Percentiles rank a stretch among this genome's conserved stretches.
phyloP scores from a whole-genome alignment of 345 rosid genomes.

The Camelina neglecta region DNA sequence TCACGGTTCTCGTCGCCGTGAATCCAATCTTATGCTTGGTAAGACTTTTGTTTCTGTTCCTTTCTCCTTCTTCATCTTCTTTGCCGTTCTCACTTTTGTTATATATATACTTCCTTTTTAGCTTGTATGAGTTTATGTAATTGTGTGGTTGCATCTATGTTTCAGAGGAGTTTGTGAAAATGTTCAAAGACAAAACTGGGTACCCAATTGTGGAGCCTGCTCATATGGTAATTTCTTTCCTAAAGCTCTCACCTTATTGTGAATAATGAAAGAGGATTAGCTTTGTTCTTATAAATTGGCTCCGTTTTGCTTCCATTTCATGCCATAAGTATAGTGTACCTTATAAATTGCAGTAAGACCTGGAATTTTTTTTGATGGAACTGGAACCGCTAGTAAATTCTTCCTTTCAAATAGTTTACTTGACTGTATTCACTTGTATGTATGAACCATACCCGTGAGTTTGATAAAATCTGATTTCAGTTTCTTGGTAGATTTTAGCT shows the following conservation, averaged over 20 bases:
- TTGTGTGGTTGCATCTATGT: conserved; percentile 19
- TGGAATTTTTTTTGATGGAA: not conserved
- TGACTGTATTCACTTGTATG: not conserved
- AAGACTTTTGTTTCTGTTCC: conserved; percentile 24
- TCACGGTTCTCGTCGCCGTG: conserved; percentile 89
- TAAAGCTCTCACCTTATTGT: conserved; percentile 21
- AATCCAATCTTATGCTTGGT: conserved; percentile 92
- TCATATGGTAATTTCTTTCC: conserved; percentile 71
- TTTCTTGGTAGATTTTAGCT: conserved; percentile 15
- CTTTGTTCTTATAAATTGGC: not conserved
- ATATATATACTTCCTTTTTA: not conserved
- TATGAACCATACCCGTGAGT: conserved; percentile 1
- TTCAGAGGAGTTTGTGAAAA: conserved; percentile 87
- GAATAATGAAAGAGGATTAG: not conserved
- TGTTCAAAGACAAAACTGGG: conserved; percentile 79
- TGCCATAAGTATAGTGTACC: not conserved
- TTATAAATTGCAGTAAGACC: not conserved
- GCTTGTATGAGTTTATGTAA: not conserved
- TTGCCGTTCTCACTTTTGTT: not conserved
- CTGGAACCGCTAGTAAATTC: not conserved
- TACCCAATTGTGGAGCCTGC: conserved; percentile 88
- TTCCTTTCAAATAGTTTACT: not conserved
- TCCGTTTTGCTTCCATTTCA: not conserved
- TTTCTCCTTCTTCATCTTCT: not conserved
- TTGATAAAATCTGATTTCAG: conserved; percentile 6